Conservation (phyloP, 2,329 filamentous ascomycete species). For the Dactylonectria macrodidyma region DNA sequence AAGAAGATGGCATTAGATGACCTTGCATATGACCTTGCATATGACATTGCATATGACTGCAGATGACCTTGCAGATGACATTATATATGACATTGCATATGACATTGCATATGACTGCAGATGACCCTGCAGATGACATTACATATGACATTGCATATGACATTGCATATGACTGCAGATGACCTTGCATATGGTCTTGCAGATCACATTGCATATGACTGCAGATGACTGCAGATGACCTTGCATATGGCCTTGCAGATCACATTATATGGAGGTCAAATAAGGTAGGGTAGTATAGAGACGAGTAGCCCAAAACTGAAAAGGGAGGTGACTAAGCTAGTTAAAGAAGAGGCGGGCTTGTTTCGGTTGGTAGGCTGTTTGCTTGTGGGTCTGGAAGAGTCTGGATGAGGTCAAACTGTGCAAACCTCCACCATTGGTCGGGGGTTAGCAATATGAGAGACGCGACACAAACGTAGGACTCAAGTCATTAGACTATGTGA, state of each 20-base stretch:
- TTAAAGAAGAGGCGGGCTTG: not conserved
- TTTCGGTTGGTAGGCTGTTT: not conserved
- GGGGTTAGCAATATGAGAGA: no score
- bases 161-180: not conserved
- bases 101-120: not conserved
- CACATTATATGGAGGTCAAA: slow-evolving; percentile 9
- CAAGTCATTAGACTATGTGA: no score
- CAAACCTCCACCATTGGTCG: not conserved
- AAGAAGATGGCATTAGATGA: no score
- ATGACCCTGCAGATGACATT: slow-evolving; percentile 22
- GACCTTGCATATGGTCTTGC: slow-evolving; percentile 17
- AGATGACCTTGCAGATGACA: no score
- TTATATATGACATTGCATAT: no score
- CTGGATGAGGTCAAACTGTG: not conserved
- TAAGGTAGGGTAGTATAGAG: slow-evolving; percentile 18
- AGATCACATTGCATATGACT: not conserved
- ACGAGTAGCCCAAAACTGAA: slow-evolving; percentile 16
- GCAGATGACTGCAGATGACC: slow-evolving; percentile 13
- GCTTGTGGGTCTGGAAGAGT: not conserved
- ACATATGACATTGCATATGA: not conserved
- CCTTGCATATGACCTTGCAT: no score
- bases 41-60: no score
- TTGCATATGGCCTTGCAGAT: slow-evolving; percentile 3
- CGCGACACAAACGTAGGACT: no score
- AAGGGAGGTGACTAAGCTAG: not conserved